Evolutionary conservation across 2,329 filamentous ascomycete species (phyloP).

Genomic region (Clarireedia hainanense): DNA sequence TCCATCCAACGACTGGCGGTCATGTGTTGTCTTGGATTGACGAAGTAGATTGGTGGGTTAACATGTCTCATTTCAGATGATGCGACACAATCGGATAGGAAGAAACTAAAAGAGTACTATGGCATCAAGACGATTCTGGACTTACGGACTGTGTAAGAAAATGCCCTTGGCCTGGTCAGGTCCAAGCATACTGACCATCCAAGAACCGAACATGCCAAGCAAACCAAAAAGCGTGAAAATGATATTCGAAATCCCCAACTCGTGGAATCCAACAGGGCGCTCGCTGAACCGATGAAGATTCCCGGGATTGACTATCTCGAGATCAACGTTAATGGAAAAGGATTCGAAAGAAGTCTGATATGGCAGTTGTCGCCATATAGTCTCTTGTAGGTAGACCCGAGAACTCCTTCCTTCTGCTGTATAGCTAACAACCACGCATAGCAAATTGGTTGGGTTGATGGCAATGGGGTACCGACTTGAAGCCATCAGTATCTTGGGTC

Average conservation of each 20-base stretch:
- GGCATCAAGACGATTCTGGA: slow-evolving; percentile 69
- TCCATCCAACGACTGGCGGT: background rate
- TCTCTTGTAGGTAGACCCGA: slow-evolving; percentile 42
- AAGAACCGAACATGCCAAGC: slow-evolving; percentile 66
- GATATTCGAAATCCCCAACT: slow-evolving; percentile 37
- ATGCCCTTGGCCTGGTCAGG: background rate
- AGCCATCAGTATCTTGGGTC: slow-evolving; percentile 62
- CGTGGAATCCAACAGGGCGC: slow-evolving; percentile 41
- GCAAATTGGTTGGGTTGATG: slow-evolving; percentile 55
- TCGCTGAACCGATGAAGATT: slow-evolving; percentile 52
- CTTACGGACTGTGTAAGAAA: slow-evolving; percentile 60
- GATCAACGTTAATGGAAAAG: slow-evolving; percentile 64
- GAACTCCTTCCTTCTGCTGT: background rate
- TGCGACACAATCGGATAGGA: slow-evolving; percentile 58
- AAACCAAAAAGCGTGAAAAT: slow-evolving; percentile 51
- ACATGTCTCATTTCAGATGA: slow-evolving; percentile 45
- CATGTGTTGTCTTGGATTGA: no score
- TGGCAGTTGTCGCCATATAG: slow-evolving; percentile 60
- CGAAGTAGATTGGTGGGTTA: no score
- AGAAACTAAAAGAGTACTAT: slow-evolving; percentile 49
- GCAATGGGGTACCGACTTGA: slow-evolving; percentile 58
- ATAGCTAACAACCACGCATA: slow-evolving; percentile 18
- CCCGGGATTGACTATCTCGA: slow-evolving; percentile 54
- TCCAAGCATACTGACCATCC: background rate
- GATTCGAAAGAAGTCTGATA: slow-evolving; percentile 61